Conservation (phyloP, 441 rosid species). For the Macaranga tanarius region DNA sequence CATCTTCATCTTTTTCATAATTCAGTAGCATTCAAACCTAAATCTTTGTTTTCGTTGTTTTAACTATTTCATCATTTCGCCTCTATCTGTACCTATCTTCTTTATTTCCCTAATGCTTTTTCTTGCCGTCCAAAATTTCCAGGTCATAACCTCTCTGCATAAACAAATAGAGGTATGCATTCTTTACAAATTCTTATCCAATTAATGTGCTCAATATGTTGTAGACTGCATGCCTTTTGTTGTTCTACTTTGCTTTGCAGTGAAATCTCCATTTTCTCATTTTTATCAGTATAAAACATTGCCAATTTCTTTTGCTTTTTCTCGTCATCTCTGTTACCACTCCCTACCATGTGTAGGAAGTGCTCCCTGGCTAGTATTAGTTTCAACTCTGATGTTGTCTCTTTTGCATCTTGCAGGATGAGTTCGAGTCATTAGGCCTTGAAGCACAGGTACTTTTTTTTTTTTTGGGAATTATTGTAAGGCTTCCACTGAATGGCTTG, state of each 20-base stretch:
- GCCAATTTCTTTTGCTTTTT: no score
- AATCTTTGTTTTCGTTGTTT: no score
- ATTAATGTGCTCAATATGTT: not conserved
- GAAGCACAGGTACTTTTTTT: conserved; percentile 48
- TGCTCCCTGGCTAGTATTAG: not conserved
- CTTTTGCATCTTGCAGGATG: conserved; percentile 45
- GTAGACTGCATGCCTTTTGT: not conserved
- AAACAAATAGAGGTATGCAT: conserved; percentile 47
- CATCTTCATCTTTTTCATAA: no score
- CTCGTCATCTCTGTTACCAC: no score
- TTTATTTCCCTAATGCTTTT: conserved; percentile 1
- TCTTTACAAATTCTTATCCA: not conserved
- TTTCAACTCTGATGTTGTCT: conserved; percentile 19
- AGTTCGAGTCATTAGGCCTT: conserved; percentile 49
- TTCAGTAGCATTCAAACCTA: no score
- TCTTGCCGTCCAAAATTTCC: conserved; percentile 24
- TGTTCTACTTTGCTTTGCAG: no score
- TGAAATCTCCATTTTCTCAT: no score
- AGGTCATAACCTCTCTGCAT: conserved; percentile 63
- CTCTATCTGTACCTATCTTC: no score
- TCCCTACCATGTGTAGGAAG: no score
- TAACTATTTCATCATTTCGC: no score
- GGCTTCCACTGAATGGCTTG: not conserved
- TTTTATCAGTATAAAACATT: no score
- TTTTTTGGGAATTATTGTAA: not conserved